Conservation (phyloP, 495 filamentous ascomycete species). For the Apiosordaria backusii region DNA sequence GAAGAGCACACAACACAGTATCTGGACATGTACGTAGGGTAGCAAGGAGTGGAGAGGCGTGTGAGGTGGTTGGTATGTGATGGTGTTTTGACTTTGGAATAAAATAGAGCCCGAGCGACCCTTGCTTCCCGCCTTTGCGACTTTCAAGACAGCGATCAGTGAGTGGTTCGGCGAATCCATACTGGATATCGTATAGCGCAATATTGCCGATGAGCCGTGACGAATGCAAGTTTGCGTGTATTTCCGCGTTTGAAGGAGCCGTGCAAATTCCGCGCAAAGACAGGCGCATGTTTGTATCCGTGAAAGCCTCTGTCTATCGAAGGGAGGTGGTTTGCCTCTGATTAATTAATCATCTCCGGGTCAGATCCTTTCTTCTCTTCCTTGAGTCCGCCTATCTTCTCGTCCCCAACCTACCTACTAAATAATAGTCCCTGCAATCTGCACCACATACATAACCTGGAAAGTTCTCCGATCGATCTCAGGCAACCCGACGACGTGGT, state of each 20-base stretch:
- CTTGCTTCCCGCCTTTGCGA: neutral
- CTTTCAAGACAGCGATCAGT: neutral
- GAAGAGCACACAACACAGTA: no score
- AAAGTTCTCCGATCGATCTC: conserved; percentile 5
- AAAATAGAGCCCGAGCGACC: neutral
- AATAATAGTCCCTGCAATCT: neutral
- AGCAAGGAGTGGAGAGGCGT: no score
- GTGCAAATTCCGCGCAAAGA: neutral
- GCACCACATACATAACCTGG: neutral
- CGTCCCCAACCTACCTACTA: neutral
- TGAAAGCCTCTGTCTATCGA: neutral
- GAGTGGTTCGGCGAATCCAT: neutral
- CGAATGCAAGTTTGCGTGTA: neutral
- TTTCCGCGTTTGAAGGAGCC: neutral
- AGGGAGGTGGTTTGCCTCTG: neutral
- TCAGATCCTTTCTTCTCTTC: neutral
- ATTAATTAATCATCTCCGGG: neutral
- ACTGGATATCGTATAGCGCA: neutral
- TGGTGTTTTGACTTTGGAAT: neutral
- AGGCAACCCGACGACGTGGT: neutral
- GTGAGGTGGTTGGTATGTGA: neutral
- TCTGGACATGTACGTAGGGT: neutral
- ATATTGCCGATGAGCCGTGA: neutral
- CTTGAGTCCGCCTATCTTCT: neutral
- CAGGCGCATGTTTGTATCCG: neutral